Conservation (phyloP, 1,139 yeast species). For the Yamadazyma buinensis region DNA sequence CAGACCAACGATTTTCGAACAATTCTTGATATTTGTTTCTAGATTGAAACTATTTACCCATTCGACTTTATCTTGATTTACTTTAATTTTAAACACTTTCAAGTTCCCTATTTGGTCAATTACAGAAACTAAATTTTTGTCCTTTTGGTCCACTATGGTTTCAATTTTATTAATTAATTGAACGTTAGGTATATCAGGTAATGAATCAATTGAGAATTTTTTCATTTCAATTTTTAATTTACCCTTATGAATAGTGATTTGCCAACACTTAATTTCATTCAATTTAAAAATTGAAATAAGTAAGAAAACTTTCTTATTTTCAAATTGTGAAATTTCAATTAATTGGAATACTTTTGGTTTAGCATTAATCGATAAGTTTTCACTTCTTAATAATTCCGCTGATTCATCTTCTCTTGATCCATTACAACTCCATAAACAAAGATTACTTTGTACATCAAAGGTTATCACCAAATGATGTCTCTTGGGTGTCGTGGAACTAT, state of each 20-base stretch:
- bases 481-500: conserved; percentile 13
- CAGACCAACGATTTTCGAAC: conserved; percentile 64
- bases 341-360: conserved; percentile 28
- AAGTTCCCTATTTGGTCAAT: conserved; percentile 56
- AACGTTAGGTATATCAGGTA: conserved; percentile 41
- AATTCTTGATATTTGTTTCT: conserved; percentile 52
- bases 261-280: conserved; percentile 28
- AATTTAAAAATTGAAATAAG: conserved; percentile 27
- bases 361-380: conserved; percentile 8
- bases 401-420: conserved; percentile 27
- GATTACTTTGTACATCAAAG: conserved; percentile 48
- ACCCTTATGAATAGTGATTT: conserved; percentile 16
- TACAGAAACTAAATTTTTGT: conserved; percentile 54
- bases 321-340: conserved; percentile 15
- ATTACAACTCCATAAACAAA: conserved; percentile 67
- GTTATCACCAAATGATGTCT: conserved; percentile 43
- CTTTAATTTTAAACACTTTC: conserved; percentile 30
- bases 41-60: conserved; percentile 54
- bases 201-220: conserved; percentile 22
- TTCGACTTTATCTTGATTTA: conserved; percentile 14
- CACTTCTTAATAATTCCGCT: conserved; percentile 22
- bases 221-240: conserved; percentile 17
- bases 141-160: conserved; percentile 33
- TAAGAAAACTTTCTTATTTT: conserved; percentile 14
- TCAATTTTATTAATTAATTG: conserved; percentile 48